Base-by-base conservation (phyloP, 2,329 filamentous ascomycete species). In the Penicillium paneum region DNA sequence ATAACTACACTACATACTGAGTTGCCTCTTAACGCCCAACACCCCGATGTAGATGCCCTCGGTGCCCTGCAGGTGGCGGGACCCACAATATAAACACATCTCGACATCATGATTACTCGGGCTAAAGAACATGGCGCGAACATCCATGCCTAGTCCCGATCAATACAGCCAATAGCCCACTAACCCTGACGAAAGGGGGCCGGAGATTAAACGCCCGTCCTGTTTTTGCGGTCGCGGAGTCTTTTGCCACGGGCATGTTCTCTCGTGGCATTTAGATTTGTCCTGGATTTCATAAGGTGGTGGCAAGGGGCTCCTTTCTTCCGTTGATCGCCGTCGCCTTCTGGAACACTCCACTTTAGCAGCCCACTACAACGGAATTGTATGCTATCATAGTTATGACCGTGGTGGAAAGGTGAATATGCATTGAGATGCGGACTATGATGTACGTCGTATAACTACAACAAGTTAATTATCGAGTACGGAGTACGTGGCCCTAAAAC, bases 31-130 rank as follows among this genome's bases (percentile, higher is more conserved):
- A 40, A 34, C 42, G 49, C 49, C 49, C 28, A 17, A 47, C 28
- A 17, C 12, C 38, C 28, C 10, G 38, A 53, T 34, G 39, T 32
- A 36, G 39, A 49, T 32, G 32, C 29, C 29, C 29, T 44, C n/a
- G 43, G 31, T 53, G 49, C 40, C 49, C 54, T 57, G 52, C 59
- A 61, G 43, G 57, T 60, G 57, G 61, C 58, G 56, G 59, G 61
- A 55, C 56, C 62, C 60, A 63, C 62, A 56, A 46, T 56, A 54
- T 57, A 61, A 61, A 58, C 60, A 58, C 54, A 52, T 47, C 54
- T 56, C 50, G 50, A 61, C 59, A 64, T 64, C 61, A 64, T 63
- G 38, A 54, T 36, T 49, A 41, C 29, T 21, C 31, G 40, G 11
- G 17, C 26, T 29, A 13, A 24, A 24, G 5, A 17, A 13, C 15